Conservation (phyloP, 176 grass and related monocot genomes). For the Lolium multiflorum region DNA sequence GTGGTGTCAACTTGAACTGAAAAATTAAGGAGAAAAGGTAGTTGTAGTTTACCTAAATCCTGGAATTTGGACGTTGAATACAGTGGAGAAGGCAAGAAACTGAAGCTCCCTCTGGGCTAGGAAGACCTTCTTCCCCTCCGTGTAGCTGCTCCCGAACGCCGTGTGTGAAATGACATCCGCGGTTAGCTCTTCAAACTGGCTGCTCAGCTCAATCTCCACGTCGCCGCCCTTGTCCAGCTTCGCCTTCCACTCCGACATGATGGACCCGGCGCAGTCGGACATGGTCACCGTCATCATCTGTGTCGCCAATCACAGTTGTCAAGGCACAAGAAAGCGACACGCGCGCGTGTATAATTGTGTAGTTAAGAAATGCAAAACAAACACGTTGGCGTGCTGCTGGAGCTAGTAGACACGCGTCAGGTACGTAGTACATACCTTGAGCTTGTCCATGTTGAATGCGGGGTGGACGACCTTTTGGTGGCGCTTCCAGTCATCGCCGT, state of each 20-base stretch:
- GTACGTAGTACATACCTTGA: slow-evolving; percentile 35
- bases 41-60: background rate
- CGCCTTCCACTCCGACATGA: slow-evolving; percentile 55
- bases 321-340: too few relatives aligned
- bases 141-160: slow-evolving; percentile 49
- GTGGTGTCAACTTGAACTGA: background rate
- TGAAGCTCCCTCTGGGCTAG: slow-evolving; percentile 41
- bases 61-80: slow-evolving; percentile 26
- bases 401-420: too few relatives aligned
- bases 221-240: background rate
- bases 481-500: slow-evolving; percentile 69
- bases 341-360: too few relatives aligned
- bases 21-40: background rate
- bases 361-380: background rate
- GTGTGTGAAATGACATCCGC: slow-evolving; percentile 51
- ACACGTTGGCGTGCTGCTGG: background rate
- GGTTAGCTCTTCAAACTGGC: slow-evolving; percentile 43
- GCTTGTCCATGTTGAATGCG: slow-evolving; percentile 45
- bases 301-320: background rate
- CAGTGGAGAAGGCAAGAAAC: slow-evolving; percentile 7
- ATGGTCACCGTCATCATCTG: slow-evolving; percentile 69
- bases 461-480: slow-evolving; percentile 65
- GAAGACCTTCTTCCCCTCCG: slow-evolving; percentile 41
- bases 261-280: slow-evolving; percentile 39
- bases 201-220: slow-evolving; percentile 44